Evolutionary conservation across 768 basidiomycete genomes (phyloP).

Genomic region (Termitomyces sp.): DNA sequence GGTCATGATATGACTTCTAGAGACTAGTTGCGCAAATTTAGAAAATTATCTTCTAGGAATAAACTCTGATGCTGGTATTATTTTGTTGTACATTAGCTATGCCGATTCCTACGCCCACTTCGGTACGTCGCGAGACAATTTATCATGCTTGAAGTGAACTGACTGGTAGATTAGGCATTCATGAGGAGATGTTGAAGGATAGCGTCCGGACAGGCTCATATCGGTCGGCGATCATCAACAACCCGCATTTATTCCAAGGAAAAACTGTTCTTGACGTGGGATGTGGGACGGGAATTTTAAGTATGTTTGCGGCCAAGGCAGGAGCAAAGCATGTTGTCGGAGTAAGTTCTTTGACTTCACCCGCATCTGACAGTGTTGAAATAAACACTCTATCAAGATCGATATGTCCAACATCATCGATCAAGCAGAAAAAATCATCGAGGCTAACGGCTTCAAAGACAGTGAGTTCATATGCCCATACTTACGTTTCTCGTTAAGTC

Average conservation of each 20-base stretch:
- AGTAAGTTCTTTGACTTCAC: slow-evolving; percentile 38
- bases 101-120: slow-evolving; percentile 96
- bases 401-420: slow-evolving; percentile 99
- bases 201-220: slow-evolving; percentile 92
- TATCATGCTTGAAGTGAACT: background rate
- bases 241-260: slow-evolving; percentile 91
- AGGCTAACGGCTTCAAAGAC: slow-evolving; percentile 94
- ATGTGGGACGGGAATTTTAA: slow-evolving; percentile 96
- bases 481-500: slow-evolving; percentile 5
- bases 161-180: slow-evolving; percentile 63
- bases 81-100: slow-evolving; percentile 54
- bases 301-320: slow-evolving; percentile 97
- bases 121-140: slow-evolving; percentile 41
- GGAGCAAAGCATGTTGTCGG: slow-evolving; percentile 93
- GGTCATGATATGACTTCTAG: slow-evolving; percentile 70
- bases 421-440: slow-evolving; percentile 95
- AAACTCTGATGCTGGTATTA: slow-evolving; percentile 37
- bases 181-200: slow-evolving; percentile 99
- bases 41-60: slow-evolving; percentile 20
- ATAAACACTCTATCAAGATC: slow-evolving; percentile 51
- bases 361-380: background rate
- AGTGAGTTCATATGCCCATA: slow-evolving; percentile 44
- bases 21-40: slow-evolving; percentile 71
- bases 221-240: slow-evolving; percentile 91
- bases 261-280: slow-evolving; percentile 98